Conservation (phyloP, 192 early-diverging fungal genomes). For the Entomortierella lignicola region DNA sequence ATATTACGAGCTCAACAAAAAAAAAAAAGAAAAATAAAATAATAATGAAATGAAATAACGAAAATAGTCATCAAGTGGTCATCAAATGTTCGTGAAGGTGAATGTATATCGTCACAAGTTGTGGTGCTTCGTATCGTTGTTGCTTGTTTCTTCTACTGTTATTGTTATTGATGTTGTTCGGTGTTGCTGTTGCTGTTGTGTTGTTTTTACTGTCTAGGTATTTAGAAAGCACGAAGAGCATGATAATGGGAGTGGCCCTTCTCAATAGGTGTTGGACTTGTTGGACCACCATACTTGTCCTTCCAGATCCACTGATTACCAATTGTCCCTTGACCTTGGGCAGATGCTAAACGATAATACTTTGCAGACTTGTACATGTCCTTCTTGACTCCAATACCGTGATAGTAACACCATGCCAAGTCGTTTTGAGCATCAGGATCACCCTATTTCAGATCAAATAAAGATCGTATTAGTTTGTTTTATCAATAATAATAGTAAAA, state of each 20-base stretch:
- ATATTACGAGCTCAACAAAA: neutral
- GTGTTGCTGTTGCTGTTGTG: neutral
- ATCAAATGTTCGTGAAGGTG: too few relatives aligned
- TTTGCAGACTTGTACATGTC: slow-evolving; percentile 78
- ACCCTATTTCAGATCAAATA: slow-evolving; percentile 53
- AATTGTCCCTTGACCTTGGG: slow-evolving; percentile 72
- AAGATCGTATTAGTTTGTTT: neutral
- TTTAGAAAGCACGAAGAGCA: slow-evolving; percentile 9
- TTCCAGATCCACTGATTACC: slow-evolving; percentile 90
- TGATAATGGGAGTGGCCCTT: slow-evolving; percentile 9
- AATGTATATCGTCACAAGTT: too few relatives aligned
- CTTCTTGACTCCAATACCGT: slow-evolving; percentile 82
- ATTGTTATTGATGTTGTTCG: too few relatives aligned
- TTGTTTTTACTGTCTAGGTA: neutral
- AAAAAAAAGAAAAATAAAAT: neutral
- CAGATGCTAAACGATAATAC: slow-evolving; percentile 78
- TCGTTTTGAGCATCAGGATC: slow-evolving; percentile 84
- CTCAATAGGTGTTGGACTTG: slow-evolving; percentile 17
- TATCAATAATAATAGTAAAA: neutral
- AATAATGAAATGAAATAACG: neutral
- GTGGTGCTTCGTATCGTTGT: too few relatives aligned
- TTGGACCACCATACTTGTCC: slow-evolving; percentile 71
- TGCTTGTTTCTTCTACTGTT: too few relatives aligned
- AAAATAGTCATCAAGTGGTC: neutral
- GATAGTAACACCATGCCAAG: slow-evolving; percentile 77